Evolutionary conservation across 345 rosid genomes (phyloP), one percentile per base, ranked within the genome.

Genomic region (Aquilaria sinensis): DNA sequence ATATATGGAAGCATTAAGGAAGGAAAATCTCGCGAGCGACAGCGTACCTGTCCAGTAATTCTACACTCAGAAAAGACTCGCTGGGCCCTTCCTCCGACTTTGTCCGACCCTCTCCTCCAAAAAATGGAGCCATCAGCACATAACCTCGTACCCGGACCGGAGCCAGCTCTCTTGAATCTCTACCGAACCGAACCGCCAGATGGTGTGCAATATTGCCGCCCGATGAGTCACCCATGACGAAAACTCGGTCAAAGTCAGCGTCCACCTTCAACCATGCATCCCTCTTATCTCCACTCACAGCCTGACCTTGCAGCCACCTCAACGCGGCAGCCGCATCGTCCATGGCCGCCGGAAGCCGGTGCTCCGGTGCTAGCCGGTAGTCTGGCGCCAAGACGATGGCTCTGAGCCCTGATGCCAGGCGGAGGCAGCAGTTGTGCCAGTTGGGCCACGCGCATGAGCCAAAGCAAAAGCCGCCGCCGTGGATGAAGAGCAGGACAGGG

Each of bases 161-260:
- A 12, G 30, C 72, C 74, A 84, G 51, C 49, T 70, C 70, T 0
- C 14, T n/a, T 11, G 81, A 79, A 62, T 81, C 77, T 16, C 58
- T 61, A 3, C 84, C 83, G 2, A 83, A 51, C 74, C 77, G 75
- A 60, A 82, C 79, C 14, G 96, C 95, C 47, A 92, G 55, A 49
- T 89, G 92, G 70, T 92, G 95, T 3, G 95, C 88, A 49, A 92
- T 85, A 68, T 92, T 92, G 2, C 98, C 98, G 10, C 98, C 96
- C 0, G 98, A 89, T 0, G 98, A 92, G 72, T 92, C 98, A 12
- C 98, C 98, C 37, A 81, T 3, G 9, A 92, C 75, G 61, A 72
- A 83, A 53, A 89, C 92, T 60, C 70, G 56, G 62, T 77, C 86
- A 50, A 81, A 83, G 80, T 85, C 89, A 73, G 73, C 87, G 31